Evolutionary conservation across 768 basidiomycete genomes (phyloP).

Genomic region (Tulasnella calospora): DNA sequence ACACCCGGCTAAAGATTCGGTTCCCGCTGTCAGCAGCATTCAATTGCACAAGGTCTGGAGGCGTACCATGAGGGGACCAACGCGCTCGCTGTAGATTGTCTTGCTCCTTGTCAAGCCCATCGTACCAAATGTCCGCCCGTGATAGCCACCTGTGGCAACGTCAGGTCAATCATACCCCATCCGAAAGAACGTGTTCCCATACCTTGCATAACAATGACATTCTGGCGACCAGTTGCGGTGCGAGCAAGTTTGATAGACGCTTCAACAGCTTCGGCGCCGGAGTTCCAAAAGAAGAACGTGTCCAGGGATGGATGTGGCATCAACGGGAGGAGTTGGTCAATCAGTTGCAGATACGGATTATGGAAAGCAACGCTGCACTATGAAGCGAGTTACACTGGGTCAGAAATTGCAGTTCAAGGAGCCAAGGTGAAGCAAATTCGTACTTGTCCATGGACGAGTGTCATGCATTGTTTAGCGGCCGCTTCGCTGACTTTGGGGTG

Average conservation of each 20-base stretch:
- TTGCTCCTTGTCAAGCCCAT: conserved; percentile 94
- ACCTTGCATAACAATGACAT: conserved; percentile 86
- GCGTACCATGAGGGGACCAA: conserved; percentile 76
- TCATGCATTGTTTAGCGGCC: conserved; percentile 82
- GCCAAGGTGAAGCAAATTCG: conserved; percentile 19
- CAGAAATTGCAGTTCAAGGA: not conserved
- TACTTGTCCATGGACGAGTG: conserved; percentile 74
- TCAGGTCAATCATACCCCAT: not conserved
- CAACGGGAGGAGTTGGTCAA: conserved; percentile 74
- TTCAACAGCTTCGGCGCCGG: conserved; percentile 90
- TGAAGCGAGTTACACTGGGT: not conserved
- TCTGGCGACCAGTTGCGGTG: conserved; percentile 68
- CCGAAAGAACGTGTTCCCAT: conserved; percentile 34
- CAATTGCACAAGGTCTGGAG: not conserved
- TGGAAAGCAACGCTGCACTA: conserved; percentile 89
- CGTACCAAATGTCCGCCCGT: conserved; percentile 88
- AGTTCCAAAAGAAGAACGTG: conserved; percentile 97
- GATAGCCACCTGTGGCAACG: conserved; percentile 58
- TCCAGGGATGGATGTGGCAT: conserved; percentile 91
- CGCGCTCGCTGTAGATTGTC: conserved; percentile 78
- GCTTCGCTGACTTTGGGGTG: conserved; percentile 82
- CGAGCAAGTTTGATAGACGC: conserved; percentile 86
- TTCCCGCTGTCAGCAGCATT: not conserved
- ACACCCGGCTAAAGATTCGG: conserved; percentile 62
- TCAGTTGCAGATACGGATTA: conserved; percentile 78